A percentile compares a stretch with the other conserved stretches of the same genome.
Conservation (phyloP, 108 stramenopile species). For the Skeletonema grethae region DNA sequence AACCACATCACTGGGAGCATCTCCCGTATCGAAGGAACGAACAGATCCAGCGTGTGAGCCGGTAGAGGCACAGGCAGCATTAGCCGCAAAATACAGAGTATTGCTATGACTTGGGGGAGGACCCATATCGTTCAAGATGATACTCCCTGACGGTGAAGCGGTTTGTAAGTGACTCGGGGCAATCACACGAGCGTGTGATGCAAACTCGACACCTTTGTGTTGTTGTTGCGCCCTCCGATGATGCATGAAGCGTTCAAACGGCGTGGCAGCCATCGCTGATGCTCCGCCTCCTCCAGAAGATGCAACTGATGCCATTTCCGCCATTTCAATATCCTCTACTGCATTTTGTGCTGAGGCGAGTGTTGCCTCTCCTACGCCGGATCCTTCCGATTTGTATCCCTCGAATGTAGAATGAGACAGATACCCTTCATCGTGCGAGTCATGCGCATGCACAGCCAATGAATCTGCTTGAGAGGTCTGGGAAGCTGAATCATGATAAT, state of each 20-base stretch:
- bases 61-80: slow-evolving; percentile 19
- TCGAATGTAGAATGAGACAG: slow-evolving; percentile 17
- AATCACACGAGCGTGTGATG: not conserved
- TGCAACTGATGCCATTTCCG: slow-evolving; percentile 19
- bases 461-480: slow-evolving; percentile 1
- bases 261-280: not conserved
- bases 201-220: slow-evolving; percentile 16
- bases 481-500: not conserved
- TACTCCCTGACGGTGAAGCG: slow-evolving; percentile 4
- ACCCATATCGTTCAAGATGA: slow-evolving; percentile 23
- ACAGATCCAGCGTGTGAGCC: slow-evolving; percentile 11
- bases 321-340: not conserved
- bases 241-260: slow-evolving; percentile 5
- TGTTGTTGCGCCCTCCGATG: not conserved
- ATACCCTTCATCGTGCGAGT: slow-evolving; percentile 17
- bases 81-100: slow-evolving; percentile 14
- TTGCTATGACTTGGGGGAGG: slow-evolving; percentile 6
- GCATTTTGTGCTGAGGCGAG: not conserved
- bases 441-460: not conserved
- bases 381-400: slow-evolving; percentile 16
- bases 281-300: slow-evolving; percentile 4
- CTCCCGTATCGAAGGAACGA: slow-evolving; percentile 18
- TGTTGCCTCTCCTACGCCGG: not conserved
- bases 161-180: slow-evolving; percentile 3
- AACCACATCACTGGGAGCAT: slow-evolving; percentile 20